These are phyloP conservation scores for Holtermanniella nyarrowii DNA, from an alignment of 768 basidiomycete genomes.

Conservation along the genomic window DNA sequence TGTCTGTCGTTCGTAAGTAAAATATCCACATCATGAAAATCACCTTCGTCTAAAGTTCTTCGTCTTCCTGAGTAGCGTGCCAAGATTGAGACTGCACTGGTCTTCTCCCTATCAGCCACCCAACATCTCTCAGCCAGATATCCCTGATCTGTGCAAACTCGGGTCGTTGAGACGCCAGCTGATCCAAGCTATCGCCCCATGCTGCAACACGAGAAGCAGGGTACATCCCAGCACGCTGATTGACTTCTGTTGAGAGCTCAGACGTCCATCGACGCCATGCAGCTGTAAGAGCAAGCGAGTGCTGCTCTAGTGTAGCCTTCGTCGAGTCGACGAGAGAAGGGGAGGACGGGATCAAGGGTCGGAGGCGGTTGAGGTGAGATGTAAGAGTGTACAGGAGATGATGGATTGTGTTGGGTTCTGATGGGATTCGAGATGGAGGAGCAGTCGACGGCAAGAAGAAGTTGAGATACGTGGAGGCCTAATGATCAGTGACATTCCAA, in stretches of 20 bases:
- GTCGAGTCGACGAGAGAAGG: background rate
- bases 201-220: conserved; percentile 14
- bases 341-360: conserved; percentile 9
- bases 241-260: conserved; percentile 18
- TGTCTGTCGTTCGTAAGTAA: no score
- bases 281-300: conserved; percentile 1
- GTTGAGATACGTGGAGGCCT: conserved; percentile 27
- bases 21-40: no score
- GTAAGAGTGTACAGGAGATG: conserved; percentile 17
- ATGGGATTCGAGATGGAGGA: background rate
- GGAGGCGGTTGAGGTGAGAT: conserved; percentile 7
- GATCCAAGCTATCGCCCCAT: conserved; percentile 20
- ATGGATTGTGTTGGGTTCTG: conserved; percentile 11
- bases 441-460: conserved; percentile 14
- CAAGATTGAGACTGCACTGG: background rate
- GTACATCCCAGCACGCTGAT: conserved; percentile 32
- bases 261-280: conserved; percentile 19
- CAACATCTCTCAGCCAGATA: conserved; percentile 17
- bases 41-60: no score
- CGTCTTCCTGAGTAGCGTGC: no score
- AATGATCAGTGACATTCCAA: background rate
- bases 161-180: background rate
- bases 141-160: conserved; percentile 9
- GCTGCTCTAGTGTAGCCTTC: background rate
- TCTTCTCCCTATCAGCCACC: conserved; percentile 22